A percentile compares a stretch with the other conserved stretches of the same genome.
Conservation (phyloP, 345 rosid species). For the Citrus glauca region DNA sequence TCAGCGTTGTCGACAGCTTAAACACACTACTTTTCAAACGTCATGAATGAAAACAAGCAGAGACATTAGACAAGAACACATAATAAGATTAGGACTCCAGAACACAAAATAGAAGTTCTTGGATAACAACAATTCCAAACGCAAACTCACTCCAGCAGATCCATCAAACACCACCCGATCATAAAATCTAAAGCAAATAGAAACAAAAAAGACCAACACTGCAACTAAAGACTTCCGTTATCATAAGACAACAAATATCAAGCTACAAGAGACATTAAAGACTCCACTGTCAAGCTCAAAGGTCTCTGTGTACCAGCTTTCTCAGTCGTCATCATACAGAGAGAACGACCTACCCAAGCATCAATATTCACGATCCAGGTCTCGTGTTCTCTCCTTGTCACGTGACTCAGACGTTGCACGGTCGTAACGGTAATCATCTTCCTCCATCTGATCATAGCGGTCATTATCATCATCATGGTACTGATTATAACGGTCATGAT, state of each 20-base stretch:
- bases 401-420: conserved; percentile 31
- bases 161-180: neutral
- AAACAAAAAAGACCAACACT: neutral
- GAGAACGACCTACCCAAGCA: conserved; percentile 23
- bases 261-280: neutral
- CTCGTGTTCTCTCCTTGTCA: conserved; percentile 23
- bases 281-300: neutral
- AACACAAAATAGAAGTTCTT: neutral
- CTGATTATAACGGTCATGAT: conserved; percentile 60
- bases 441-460: conserved; percentile 55
- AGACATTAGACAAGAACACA: neutral
- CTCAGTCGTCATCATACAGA: conserved; percentile 19
- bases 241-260: neutral
- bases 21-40: neutral
- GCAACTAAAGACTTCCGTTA: neutral
- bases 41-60: neutral
- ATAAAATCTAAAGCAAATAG: conserved; percentile 4
- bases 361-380: conserved; percentile 30
- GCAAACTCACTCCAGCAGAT: neutral
- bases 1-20: neutral
- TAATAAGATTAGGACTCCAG: neutral
- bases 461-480: conserved; percentile 49
- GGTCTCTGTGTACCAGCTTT: neutral
- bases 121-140: neutral
- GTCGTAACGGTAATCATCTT: conserved; percentile 62